These are phyloP conservation scores for Coemansia sp. DNA, from an alignment of 192 early-diverging fungal species.

Conservation along the genomic window DNA sequence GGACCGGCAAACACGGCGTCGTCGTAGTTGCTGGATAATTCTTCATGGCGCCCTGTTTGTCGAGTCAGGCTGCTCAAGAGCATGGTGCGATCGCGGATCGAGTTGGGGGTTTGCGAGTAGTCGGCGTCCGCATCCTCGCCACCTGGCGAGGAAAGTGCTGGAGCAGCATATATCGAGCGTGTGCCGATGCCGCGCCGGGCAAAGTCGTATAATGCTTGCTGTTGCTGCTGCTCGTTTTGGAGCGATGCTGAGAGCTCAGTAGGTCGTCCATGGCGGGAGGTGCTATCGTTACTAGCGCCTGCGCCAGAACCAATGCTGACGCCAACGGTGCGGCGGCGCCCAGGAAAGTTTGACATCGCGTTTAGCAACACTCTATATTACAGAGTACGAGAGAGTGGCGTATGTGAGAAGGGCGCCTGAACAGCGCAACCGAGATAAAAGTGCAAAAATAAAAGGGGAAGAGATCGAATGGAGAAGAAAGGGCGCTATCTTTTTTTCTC, in stretches of 20 bases:
- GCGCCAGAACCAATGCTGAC: slow-evolving; percentile 1
- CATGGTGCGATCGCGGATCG: slow-evolving; percentile 52
- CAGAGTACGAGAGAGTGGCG: neutral
- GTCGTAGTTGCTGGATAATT: slow-evolving; percentile 16
- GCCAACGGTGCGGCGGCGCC: slow-evolving; percentile 10
- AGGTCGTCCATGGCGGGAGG: neutral
- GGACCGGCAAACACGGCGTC: neutral
- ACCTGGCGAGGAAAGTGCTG: neutral
- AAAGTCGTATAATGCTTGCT: slow-evolving; percentile 4
- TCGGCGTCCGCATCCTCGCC: slow-evolving; percentile 15
- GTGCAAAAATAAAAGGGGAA: neutral
- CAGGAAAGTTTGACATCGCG: neutral
- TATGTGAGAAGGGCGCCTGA: neutral
- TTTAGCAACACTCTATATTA: too few species aligned
- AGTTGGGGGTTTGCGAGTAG: slow-evolving; percentile 50
- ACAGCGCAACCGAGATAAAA: neutral
- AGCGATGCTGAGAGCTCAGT: slow-evolving; percentile 28
- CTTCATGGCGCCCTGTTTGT: slow-evolving; percentile 24
- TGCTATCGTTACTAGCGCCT: neutral
- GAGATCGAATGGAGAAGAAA: neutral
- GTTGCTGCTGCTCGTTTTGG: slow-evolving; percentile 20
- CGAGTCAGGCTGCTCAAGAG: slow-evolving; percentile 37
- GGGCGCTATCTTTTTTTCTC: neutral
- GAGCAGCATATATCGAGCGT: slow-evolving; percentile 24
- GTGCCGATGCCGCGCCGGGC: slow-evolving; percentile 28